Conservation (phyloP, 306 rosid species). For the Fagus sylvatica region DNA sequence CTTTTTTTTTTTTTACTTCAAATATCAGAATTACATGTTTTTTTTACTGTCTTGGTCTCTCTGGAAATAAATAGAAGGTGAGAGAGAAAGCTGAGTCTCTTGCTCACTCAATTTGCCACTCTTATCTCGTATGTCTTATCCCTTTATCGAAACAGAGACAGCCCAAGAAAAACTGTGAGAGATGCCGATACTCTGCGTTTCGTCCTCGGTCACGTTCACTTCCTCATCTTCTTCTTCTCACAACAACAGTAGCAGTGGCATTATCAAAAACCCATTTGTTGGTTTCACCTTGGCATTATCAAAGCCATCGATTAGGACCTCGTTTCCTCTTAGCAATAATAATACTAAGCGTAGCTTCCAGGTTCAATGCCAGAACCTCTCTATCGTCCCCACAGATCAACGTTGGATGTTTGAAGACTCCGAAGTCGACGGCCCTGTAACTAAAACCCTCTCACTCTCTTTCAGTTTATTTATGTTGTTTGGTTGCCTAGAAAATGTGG, state of each 20-base stretch:
- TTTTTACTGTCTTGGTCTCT: no score
- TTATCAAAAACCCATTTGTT: slow-evolving; percentile 37
- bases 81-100: no score
- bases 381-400: slow-evolving; percentile 45
- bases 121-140: slow-evolving; percentile 24
- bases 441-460: slow-evolving; percentile 13
- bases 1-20: no score
- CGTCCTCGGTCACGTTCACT: slow-evolving; percentile 41
- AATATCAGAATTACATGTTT: no score
- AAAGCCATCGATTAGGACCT: slow-evolving; percentile 39
- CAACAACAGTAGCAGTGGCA: background rate
- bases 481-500: background rate
- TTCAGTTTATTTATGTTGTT: background rate
- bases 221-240: slow-evolving; percentile 35
- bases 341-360: slow-evolving; percentile 25
- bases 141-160: background rate
- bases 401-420: slow-evolving; percentile 80
- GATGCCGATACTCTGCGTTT: slow-evolving; percentile 35
- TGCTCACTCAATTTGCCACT: background rate
- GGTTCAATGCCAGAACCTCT: slow-evolving; percentile 48
- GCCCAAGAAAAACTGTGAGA: background rate
- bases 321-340: slow-evolving; percentile 14
- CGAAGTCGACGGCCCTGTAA: slow-evolving; percentile 74
- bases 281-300: slow-evolving; percentile 38
- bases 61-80: no score